phyloP scores from a whole-genome alignment of 2,329 filamentous ascomycete species.

The Sphaerulina vaccinii region DNA sequence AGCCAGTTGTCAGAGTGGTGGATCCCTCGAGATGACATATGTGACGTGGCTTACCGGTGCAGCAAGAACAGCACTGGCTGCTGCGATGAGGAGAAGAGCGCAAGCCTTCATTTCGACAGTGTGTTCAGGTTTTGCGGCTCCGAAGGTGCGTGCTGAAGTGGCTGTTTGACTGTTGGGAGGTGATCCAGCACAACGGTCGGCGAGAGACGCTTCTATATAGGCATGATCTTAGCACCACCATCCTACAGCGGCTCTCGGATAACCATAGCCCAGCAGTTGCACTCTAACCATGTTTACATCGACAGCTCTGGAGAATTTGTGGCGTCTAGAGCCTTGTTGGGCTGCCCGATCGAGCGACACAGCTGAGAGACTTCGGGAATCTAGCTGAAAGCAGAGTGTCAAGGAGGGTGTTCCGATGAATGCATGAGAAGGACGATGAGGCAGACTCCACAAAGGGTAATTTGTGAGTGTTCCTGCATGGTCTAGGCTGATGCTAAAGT shows the following conservation, averaged over 20 bases:
- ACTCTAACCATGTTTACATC: not conserved
- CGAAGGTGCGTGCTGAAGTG: not conserved
- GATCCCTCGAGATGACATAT: no score
- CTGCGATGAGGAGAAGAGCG: not conserved
- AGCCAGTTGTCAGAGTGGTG: not conserved
- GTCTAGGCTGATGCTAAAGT: not conserved
- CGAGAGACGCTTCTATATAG: slow-evolving; percentile 5
- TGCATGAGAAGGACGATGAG: not conserved
- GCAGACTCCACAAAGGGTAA: not conserved
- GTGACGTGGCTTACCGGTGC: slow-evolving; percentile 1
- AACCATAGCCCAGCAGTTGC: not conserved
- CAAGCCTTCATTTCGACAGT: slow-evolving; percentile 1
- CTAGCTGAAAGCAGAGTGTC: not conserved
- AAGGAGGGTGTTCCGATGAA: not conserved
- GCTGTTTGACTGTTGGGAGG: not conserved
- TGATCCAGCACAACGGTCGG: not conserved
- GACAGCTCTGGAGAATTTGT: not conserved
- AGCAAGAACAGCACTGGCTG: slow-evolving; percentile 4
- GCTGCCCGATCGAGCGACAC: not conserved
- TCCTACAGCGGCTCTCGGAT: not conserved
- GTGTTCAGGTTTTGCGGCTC: not conserved
- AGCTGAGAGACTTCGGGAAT: not conserved
- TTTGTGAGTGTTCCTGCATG: not conserved
- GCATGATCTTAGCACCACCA: no score
- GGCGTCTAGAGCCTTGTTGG: not conserved